phyloP scores from a whole-genome alignment of 495 filamentous ascomycete species.

The Neurospora tetraspora region DNA sequence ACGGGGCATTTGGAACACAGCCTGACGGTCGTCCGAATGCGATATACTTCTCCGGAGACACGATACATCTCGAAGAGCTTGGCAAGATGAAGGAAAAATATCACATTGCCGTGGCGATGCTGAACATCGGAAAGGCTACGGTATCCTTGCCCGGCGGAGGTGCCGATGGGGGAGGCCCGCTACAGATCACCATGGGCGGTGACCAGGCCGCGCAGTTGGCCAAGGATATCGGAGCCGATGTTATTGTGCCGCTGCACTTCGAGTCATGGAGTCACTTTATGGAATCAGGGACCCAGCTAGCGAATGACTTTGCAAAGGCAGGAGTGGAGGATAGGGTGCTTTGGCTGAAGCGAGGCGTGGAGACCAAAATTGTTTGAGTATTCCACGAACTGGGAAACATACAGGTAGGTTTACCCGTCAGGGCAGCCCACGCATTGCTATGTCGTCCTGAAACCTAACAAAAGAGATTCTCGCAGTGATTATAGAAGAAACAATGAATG shows the following conservation, averaged over 20 bases:
- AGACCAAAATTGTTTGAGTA: slow-evolving; percentile 11
- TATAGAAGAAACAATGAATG: not conserved
- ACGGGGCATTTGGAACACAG: slow-evolving; percentile 26
- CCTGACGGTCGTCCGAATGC: slow-evolving; percentile 36
- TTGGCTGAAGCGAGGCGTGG: slow-evolving; percentile 24
- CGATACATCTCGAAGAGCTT: slow-evolving; percentile 40
- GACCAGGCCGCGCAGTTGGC: slow-evolving; percentile 32
- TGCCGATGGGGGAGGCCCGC: slow-evolving; percentile 9
- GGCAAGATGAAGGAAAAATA: slow-evolving; percentile 19
- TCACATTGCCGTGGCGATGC: slow-evolving; percentile 27
- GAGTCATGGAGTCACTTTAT: slow-evolving; percentile 44
- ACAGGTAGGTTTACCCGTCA: not conserved
- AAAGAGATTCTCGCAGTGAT: not conserved
- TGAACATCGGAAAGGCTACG: slow-evolving; percentile 29
- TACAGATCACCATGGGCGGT: slow-evolving; percentile 44
- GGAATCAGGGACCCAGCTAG: slow-evolving; percentile 24
- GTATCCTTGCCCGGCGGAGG: slow-evolving; percentile 14
- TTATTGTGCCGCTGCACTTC: slow-evolving; percentile 44
- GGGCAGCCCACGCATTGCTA: not conserved
- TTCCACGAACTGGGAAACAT: not conserved
- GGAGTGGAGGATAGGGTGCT: slow-evolving; percentile 46
- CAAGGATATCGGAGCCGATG: slow-evolving; percentile 33
- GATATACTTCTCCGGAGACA: slow-evolving; percentile 48
- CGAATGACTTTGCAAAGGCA: slow-evolving; percentile 45
- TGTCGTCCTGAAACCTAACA: not conserved